Evolutionary conservation across 768 basidiomycete species (phyloP).

Genomic region (Nevesoporus exiguus): DNA sequence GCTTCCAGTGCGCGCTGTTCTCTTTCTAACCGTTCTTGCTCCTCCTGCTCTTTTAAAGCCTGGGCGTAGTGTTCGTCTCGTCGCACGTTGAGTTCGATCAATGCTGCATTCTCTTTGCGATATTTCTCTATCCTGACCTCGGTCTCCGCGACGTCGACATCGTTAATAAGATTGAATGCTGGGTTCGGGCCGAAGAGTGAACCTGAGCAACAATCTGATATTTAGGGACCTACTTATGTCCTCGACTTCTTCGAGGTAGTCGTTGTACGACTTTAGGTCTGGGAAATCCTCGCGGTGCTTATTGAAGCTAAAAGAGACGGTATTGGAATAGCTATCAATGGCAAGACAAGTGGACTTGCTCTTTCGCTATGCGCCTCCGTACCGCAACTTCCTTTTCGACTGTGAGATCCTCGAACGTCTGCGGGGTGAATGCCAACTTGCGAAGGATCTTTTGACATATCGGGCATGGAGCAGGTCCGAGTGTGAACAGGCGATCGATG

Average conservation of each 20-base stretch:
- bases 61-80: constrained; percentile 76
- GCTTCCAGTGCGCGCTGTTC: constrained; percentile 66
- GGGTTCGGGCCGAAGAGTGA: not conserved
- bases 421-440: constrained; percentile 92
- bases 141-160: constrained; percentile 74
- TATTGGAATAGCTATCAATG: not conserved
- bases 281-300: constrained; percentile 88
- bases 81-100: constrained; percentile 81
- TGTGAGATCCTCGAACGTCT: constrained; percentile 88
- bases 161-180: constrained; percentile 96
- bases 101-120: constrained; percentile 73
- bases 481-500: constrained; percentile 92
- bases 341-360: constrained; percentile 46
- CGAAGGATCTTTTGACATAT: constrained; percentile 84
- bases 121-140: constrained; percentile 80
- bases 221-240: constrained; percentile 61
- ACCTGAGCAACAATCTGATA: not conserved
- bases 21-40: constrained; percentile 67
- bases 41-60: constrained; percentile 74
- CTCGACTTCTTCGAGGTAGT: constrained; percentile 95
- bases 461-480: constrained; percentile 95
- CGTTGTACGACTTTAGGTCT: constrained; percentile 78
- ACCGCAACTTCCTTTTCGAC: constrained; percentile 96
- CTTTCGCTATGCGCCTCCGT: constrained; percentile 81
- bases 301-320: constrained; percentile 68